Conservation (phyloP, 2,329 filamentous ascomycete genomes). For the Sarocladium strictum region DNA sequence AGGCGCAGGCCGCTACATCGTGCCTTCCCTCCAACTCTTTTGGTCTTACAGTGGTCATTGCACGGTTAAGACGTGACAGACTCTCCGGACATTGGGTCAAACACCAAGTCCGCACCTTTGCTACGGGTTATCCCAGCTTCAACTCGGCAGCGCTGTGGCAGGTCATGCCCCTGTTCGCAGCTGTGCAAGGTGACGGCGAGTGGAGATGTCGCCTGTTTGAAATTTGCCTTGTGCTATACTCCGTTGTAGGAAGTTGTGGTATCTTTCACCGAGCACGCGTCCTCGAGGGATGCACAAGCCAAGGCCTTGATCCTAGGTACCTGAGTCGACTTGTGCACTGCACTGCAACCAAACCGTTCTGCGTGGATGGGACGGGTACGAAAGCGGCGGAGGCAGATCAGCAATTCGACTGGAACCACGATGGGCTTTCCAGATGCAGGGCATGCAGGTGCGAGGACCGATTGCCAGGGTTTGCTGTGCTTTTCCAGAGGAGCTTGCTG, state of each 20-base stretch:
- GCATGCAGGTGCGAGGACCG: not conserved
- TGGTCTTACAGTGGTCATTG: not conserved
- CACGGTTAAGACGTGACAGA: not conserved
- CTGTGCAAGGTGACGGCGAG: constrained; percentile 4
- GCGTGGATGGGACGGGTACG: not conserved
- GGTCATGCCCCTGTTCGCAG: not conserved
- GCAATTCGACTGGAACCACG: constrained; percentile 1
- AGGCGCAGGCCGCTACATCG: not conserved
- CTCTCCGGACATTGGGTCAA: too few species aligned
- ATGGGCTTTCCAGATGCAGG: not conserved
- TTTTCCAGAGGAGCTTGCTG: not conserved
- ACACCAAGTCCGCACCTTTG: not conserved
- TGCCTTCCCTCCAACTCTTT: not conserved
- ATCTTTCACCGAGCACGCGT: not conserved
- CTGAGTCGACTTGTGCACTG: not conserved
- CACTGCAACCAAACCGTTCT: too few species aligned
- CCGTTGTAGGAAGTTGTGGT: not conserved
- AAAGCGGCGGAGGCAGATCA: constrained; percentile 4
- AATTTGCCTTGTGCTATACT: constrained; percentile 5
- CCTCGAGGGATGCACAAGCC: not conserved
- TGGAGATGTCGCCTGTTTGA: constrained; percentile 5
- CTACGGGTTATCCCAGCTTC: not conserved
- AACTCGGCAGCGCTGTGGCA: not conserved
- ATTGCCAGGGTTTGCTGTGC: not conserved
- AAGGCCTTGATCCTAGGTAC: too few species aligned